phyloP scores from a whole-genome alignment of 2,329 filamentous ascomycete species.

The Diaporthe batatas region DNA sequence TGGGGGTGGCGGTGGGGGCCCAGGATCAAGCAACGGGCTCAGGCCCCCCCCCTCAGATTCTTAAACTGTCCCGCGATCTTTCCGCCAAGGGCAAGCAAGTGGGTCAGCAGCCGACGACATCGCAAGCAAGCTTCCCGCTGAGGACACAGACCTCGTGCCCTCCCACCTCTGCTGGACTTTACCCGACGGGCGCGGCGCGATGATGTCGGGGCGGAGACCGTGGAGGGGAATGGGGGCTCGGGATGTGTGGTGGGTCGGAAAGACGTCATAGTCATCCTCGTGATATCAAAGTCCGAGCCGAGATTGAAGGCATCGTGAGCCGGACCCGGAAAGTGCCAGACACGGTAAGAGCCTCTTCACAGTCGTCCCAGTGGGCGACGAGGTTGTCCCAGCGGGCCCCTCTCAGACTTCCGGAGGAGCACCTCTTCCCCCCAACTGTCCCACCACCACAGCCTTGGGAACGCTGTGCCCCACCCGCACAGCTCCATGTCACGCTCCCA shows the following conservation, averaged over 20 bases:
- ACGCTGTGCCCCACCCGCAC: not conserved
- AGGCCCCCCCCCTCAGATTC: not conserved
- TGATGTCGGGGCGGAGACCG: slow-evolving; percentile 16
- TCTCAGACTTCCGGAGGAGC: too few species aligned
- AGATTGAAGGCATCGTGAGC: slow-evolving; percentile 28
- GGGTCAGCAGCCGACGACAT: slow-evolving; percentile 25
- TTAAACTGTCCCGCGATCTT: not conserved
- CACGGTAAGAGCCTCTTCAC: not conserved
- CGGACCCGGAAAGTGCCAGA: slow-evolving; percentile 10
- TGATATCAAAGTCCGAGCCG: slow-evolving; percentile 8
- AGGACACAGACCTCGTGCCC: slow-evolving; percentile 22
- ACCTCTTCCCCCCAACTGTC: not conserved
- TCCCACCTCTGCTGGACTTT: not conserved
- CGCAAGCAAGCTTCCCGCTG: not conserved
- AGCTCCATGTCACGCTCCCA: not conserved
- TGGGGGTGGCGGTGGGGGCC: too few species aligned
- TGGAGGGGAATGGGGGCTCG: too few species aligned
- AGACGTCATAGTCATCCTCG: slow-evolving; percentile 9
- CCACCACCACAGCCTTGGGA: slow-evolving; percentile 13
- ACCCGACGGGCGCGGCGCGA: slow-evolving; percentile 19
- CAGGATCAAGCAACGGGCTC: not conserved
- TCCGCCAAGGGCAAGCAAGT: slow-evolving; percentile 2
- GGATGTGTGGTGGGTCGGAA: not conserved
- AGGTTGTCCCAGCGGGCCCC: not conserved
- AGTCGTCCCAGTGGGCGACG: not conserved